A percentile compares a stretch with the other conserved stretches of the same genome.
These are phyloP conservation scores for Fusarium floridanum DNA, from an alignment of 2,329 filamentous ascomycete species.

Conservation along the genomic window DNA sequence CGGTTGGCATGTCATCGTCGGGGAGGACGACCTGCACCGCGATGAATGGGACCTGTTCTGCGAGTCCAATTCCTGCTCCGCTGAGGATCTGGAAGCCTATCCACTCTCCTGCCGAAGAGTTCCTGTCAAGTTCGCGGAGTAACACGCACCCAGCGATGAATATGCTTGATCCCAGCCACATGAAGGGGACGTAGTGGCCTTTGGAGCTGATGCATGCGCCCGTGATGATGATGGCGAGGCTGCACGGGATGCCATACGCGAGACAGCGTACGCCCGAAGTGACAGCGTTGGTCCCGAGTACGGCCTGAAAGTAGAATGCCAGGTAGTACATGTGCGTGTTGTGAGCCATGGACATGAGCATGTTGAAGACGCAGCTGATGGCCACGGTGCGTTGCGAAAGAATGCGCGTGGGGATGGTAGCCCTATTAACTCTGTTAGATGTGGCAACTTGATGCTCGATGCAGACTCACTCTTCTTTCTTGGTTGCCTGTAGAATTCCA, in stretches of 20 bases:
- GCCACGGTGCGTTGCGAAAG: constrained; percentile 20
- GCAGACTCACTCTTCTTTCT: constrained; percentile 15
- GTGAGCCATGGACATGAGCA: constrained; percentile 33
- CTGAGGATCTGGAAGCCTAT: constrained; percentile 59
- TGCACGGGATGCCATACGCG: constrained; percentile 2
- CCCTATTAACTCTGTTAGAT: constrained; percentile 9
- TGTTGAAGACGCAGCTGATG: constrained; percentile 21
- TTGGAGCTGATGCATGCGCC: constrained; percentile 10
- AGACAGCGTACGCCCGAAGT: constrained; percentile 19
- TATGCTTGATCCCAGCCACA: constrained; percentile 25
- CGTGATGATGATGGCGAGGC: constrained; percentile 18
- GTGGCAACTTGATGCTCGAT: neutral
- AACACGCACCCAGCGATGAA: constrained; percentile 25
- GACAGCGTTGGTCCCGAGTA: constrained; percentile 16
- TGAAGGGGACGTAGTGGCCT: constrained; percentile 38
- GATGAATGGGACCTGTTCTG: constrained; percentile 57
- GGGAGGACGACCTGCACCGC: constrained; percentile 58
- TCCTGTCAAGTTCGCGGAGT: constrained; percentile 37
- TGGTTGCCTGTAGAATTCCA: neutral
- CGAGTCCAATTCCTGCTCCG: constrained; percentile 58
- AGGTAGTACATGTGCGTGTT: constrained; percentile 30
- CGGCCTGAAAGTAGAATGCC: constrained; percentile 27
- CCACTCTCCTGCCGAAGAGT: constrained; percentile 53
- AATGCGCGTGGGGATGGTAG: constrained; percentile 13
- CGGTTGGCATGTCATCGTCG: constrained; percentile 57